phyloP scores from a whole-genome alignment of 2,329 filamentous ascomycete genomes.

The Didymosphaeria variabile region DNA sequence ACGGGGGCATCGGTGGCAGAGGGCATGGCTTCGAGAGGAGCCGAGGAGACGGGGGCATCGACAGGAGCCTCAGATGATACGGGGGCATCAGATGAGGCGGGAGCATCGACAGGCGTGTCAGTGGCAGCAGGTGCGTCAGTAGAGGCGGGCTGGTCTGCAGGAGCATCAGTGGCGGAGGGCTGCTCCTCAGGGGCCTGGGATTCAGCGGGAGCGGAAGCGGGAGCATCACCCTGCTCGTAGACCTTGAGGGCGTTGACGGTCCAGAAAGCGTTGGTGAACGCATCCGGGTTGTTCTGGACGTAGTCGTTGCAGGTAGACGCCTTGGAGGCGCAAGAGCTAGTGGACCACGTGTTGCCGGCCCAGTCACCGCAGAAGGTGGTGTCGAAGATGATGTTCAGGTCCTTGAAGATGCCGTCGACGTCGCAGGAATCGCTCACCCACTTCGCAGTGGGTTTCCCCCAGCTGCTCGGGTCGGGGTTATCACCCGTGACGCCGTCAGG shows the following conservation, averaged over 20 bases:
- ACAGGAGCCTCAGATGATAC: no score
- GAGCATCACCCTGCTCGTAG: slow-evolving; percentile 40
- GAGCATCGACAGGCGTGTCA: neutral
- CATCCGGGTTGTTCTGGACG: slow-evolving; percentile 74
- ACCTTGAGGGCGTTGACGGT: slow-evolving; percentile 62
- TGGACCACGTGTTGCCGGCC: slow-evolving; percentile 76
- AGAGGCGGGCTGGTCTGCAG: neutral
- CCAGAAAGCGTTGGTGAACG: slow-evolving; percentile 80
- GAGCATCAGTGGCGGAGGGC: neutral
- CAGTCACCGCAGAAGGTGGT: slow-evolving; percentile 89
- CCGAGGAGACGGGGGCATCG: no score
- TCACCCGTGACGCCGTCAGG: slow-evolving; percentile 69
- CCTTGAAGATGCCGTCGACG: slow-evolving; percentile 73
- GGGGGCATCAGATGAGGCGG: neutral
- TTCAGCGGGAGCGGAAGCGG: neutral
- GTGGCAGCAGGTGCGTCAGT: neutral
- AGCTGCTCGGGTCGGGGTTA: slow-evolving; percentile 71
- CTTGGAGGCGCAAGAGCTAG: slow-evolving; percentile 67
- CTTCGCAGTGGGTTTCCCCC: slow-evolving; percentile 72
- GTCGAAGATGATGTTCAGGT: slow-evolving; percentile 81
- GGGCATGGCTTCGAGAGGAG: no score
- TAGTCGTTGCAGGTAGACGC: slow-evolving; percentile 75
- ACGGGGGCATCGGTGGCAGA: slow-evolving; percentile 5
- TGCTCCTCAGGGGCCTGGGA: neutral
- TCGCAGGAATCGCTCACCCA: slow-evolving; percentile 73